Base-by-base conservation (phyloP, 345 rosid genomes). In the Ceriops zippeliana region DNA sequence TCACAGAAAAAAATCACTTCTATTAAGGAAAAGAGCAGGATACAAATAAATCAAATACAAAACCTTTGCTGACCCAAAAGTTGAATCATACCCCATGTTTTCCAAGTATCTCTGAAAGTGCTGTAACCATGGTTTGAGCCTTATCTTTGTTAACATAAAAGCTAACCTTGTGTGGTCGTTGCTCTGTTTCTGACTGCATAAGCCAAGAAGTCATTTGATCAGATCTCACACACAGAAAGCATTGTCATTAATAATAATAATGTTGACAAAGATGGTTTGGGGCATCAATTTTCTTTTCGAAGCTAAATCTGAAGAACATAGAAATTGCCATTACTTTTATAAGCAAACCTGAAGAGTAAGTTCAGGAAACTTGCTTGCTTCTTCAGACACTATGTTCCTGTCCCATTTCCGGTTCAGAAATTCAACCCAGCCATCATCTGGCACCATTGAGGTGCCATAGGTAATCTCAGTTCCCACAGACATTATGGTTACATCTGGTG, bases 401-500 rank as follows among this genome's bases (percentile, higher is more conserved):
- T 95, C 93, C 99, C 99, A 95, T 70, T 90, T 90, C 66, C 87
- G 75, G 80, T 87, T 90, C 76, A 95, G 82, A 63, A 88, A 59
- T 22, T 90, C 84, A 83, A 86, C 85, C 98, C 99, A 95, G 26
- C 98, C 97, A 79, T 85, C 82, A 81, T 95, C 99, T 4, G 92
- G 99, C 52, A 82, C 84, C 98, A 95, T 86, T 22, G 86, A 73
- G 73, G 73, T 80, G 46, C 99, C 99, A 79, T 86, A 92, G 0
- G 99, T 95, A 74, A 95, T 95, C 87, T 95, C 99, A 15, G 98
- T 95, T 67, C 99, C 99, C 66, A 95, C 99, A 57, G 99, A 95
- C 98, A 90, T 88, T 67, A 95, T 91, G 31, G 97, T 86, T 58
- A 95, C 85, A 71, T 95, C 99, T 7, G 99, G 99, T 28, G 97